Base-by-base conservation (phyloP, 2,329 filamentous ascomycete genomes). In the Talaromyces sp. region DNA sequence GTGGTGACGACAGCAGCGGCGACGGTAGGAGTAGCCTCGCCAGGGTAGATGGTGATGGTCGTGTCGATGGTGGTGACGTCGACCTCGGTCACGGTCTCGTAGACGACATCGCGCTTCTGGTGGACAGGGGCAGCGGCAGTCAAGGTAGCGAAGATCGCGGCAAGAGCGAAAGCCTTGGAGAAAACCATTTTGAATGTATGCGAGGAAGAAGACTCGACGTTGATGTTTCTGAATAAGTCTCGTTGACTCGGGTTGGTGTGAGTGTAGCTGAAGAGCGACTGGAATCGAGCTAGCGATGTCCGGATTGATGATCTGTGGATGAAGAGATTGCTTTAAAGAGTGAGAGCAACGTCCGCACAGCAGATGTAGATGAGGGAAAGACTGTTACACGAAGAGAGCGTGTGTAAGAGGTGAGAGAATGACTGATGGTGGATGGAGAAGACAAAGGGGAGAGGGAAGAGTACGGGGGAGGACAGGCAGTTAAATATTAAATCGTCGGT, bases 41-140 rank as follows among this genome's bases (percentile, higher is more conserved):
- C 58, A 55, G 67, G 58, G 66, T 75, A 80, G 68, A 83, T 61
- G 60, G 78, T 81, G 62, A 73, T 75, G 60, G 77, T 78, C 58
- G 78, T 70, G 54, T 75, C 70, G 52, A 83, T 69, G 41, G 79
- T 83, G 56, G 78, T 77, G 64, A 77, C 75, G 56, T 76, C 77
- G 53, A 76, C 69, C 21, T 77, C 73, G 37, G 73, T 76, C 50
- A 80, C 73, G 28, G 80, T 82, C 62, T 79, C 73, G 71, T 75
- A 81, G 56, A 80, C 77, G 37, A 80, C 67, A 53, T 76, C 76
- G 56, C 73, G 72, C 67, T 74, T 75, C 45, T 71, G 74, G 39
- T 71, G 60, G 19, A 71, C 51, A 22, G 71, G 71, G 52, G 65
- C 67, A 41, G 72, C 67, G 25, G 67, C 63, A 61, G 64, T 63